Percentiles rank a stretch among this genome's conserved stretches.
phyloP scores from a whole-genome alignment of 169 alveolate genomes.

The Eimeria falciformis region DNA sequence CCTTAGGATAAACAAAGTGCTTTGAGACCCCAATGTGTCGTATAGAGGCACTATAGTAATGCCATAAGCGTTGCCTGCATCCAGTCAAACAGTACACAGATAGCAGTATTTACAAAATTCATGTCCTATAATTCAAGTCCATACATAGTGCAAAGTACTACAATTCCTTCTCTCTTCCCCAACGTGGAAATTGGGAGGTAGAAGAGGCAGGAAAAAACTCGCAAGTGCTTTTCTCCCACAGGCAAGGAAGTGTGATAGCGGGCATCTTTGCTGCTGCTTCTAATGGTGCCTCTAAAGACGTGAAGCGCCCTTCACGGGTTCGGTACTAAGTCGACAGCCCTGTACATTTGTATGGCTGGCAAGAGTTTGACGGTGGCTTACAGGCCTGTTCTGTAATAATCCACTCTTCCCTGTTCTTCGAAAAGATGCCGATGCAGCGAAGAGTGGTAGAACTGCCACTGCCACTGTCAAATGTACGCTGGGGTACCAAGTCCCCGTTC shows the following conservation, averaged over 20 bases:
- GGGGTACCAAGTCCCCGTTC: conserved; percentile 47
- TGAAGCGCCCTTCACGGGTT: not conserved
- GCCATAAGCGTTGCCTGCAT: conserved; percentile 77
- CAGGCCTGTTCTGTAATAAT: conserved; percentile 86
- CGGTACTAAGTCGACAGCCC: no score
- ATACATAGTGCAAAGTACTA: no score
- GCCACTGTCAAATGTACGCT: conserved; percentile 2
- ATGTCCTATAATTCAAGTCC: no score
- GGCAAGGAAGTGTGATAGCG: no score
- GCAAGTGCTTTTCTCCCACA: no score
- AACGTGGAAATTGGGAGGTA: no score
- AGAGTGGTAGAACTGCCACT: not conserved
- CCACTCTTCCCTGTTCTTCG: conserved; percentile 93
- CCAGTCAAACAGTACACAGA: not conserved
- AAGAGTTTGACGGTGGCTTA: conserved; percentile 12
- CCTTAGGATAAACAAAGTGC: conserved; percentile 50
- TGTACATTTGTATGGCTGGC: no score
- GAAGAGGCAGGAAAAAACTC: no score
- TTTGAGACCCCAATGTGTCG: conserved; percentile 80
- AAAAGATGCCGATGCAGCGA: conserved; percentile 86
- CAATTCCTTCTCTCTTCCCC: no score
- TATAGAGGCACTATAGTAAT: conserved; percentile 78
- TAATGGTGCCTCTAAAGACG: not conserved
- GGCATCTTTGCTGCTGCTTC: not conserved
- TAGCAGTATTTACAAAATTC: no score